Conservation (phyloP, 306 rosid genomes). For the Cucurbita argyrosperma region DNA sequence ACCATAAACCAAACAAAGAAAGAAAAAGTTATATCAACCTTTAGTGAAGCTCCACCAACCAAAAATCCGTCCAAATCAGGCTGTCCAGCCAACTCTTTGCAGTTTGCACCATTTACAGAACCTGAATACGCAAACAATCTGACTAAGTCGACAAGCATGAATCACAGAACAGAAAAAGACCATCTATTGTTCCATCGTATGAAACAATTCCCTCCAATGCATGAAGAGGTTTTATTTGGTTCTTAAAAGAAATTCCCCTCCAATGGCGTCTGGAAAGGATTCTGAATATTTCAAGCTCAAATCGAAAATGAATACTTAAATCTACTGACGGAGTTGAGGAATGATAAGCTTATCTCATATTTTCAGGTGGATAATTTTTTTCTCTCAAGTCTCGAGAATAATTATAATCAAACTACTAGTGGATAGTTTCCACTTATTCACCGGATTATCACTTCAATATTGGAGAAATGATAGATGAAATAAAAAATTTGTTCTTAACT, state of each 20-base stretch:
- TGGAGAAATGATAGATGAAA: no score
- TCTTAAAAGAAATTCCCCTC: neutral
- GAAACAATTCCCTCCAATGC: neutral
- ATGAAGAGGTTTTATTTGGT: neutral
- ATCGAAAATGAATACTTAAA: neutral
- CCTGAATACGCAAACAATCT: conserved; percentile 21
- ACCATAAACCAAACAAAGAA: conserved; percentile 5
- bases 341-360: no score
- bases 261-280: neutral
- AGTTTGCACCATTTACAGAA: conserved; percentile 76
- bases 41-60: conserved; percentile 88
- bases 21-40: conserved; percentile 18
- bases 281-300: neutral
- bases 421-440: no score
- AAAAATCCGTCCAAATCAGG: conserved; percentile 83
- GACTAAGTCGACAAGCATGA: neutral
- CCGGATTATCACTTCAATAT: no score
- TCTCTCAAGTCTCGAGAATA: no score
- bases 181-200: neutral
- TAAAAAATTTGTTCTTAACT: no score
- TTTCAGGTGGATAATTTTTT: no score
- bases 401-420: no score
- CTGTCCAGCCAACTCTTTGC: conserved; percentile 65
- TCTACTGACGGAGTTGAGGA: neutral
- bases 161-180: neutral